A percentile compares a stretch with the other conserved stretches of the same genome.
These are phyloP conservation scores for Papiliotrema nemorosa DNA, from an alignment of 1,284 basidiomycete genomes.

Conservation along the genomic window DNA sequence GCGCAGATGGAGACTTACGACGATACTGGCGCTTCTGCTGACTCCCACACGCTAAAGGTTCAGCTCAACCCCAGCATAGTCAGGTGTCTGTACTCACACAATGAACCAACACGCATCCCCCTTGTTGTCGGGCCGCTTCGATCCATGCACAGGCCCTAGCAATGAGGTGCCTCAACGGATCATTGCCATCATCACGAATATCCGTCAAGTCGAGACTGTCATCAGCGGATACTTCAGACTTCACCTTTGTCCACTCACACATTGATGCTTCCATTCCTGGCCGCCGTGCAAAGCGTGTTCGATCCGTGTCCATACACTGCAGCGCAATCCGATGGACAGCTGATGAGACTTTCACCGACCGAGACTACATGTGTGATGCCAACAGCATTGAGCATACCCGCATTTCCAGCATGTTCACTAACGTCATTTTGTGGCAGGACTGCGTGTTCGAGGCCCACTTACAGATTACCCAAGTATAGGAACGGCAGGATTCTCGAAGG, in stretches of 20 bases:
- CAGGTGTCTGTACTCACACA: slow-evolving; percentile 53
- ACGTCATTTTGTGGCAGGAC: slow-evolving; percentile 10
- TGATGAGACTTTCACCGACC: slow-evolving; percentile 68
- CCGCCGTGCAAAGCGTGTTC: slow-evolving; percentile 38
- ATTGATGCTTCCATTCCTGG: slow-evolving; percentile 39
- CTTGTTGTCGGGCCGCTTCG: slow-evolving; percentile 71
- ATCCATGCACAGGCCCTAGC: slow-evolving; percentile 89
- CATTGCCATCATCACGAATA: slow-evolving; percentile 84
- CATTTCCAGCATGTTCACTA: slow-evolving; percentile 90
- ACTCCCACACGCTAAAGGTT: slow-evolving; percentile 73
- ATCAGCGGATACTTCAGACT: not conserved
- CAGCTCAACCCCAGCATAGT: no score
- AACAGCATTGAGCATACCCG: slow-evolving; percentile 90
- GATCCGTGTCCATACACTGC: slow-evolving; percentile 26
- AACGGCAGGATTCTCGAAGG: slow-evolving; percentile 90
- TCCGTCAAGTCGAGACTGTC: slow-evolving; percentile 42
- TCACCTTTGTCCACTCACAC: slow-evolving; percentile 27
- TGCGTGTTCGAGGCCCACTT: slow-evolving; percentile 47
- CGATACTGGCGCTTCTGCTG: slow-evolving; percentile 85
- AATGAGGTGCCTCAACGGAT: slow-evolving; percentile 83
- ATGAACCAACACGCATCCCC: slow-evolving; percentile 90
- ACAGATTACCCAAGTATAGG: slow-evolving; percentile 93
- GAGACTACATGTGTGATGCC: slow-evolving; percentile 97
- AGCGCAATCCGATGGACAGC: slow-evolving; percentile 22
- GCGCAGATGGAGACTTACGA: slow-evolving; percentile 55